A percentile compares a stretch with the other conserved stretches of the same genome.
These are phyloP conservation scores for Lasiodiplodia hormozganensis DNA, from an alignment of 2,329 filamentous ascomycete genomes.

Conservation along the genomic window DNA sequence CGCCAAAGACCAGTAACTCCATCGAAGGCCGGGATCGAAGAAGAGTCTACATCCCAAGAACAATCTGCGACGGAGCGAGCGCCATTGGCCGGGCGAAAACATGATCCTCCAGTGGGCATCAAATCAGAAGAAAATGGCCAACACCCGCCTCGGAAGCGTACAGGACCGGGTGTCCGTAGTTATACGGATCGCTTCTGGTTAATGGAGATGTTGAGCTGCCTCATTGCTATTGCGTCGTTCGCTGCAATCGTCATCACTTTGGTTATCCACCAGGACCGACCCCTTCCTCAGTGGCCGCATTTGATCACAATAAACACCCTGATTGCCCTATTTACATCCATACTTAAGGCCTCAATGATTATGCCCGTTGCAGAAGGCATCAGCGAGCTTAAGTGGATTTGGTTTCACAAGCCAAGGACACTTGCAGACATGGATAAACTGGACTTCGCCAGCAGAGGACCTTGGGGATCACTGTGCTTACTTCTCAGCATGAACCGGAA, in stretches of 20 bases:
- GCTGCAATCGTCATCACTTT: not conserved
- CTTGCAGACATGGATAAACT: constrained; percentile 7
- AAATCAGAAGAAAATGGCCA: not conserved
- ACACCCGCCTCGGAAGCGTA: not conserved
- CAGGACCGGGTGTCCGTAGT: not conserved
- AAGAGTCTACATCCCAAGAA: not conserved
- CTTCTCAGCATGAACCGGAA: not conserved
- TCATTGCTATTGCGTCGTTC: not conserved
- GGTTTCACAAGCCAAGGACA: constrained; percentile 1
- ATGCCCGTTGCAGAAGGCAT: constrained; percentile 15
- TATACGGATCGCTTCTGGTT: not conserved
- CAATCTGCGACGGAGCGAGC: not conserved
- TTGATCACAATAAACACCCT: constrained; percentile 12
- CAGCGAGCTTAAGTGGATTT: constrained; percentile 21
- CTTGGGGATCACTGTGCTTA: constrained; percentile 8
- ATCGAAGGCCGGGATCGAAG: not conserved
- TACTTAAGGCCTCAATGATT: constrained; percentile 6
- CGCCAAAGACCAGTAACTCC: not conserved
- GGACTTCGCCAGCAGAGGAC: constrained; percentile 10
- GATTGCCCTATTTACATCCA: not conserved
- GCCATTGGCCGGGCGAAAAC: not conserved
- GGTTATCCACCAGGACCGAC: not conserved
- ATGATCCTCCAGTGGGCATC: not conserved
- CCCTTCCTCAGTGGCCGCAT: constrained; percentile 16
- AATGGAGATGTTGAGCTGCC: constrained; percentile 13